Percentiles rank a stretch among this genome's conserved stretches.
Conservation (phyloP, 2,329 filamentous ascomycete species). For the Colletotrichum viniferum region DNA sequence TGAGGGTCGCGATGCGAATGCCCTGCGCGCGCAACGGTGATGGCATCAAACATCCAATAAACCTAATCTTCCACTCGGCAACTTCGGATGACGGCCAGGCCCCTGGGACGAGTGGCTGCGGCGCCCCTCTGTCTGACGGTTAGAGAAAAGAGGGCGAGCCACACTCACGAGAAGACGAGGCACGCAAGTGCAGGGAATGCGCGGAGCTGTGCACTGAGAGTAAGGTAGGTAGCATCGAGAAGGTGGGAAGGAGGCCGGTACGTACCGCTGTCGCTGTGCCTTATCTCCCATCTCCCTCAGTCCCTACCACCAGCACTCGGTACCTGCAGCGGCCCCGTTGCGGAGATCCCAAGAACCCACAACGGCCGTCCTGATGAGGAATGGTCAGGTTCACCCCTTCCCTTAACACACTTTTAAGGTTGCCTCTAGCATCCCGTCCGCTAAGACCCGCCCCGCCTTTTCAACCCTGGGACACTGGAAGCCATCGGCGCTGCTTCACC, state of each 20-base stretch:
- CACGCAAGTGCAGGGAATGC: background rate
- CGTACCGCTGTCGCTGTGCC: background rate
- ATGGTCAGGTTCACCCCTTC: background rate
- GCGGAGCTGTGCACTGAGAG: background rate
- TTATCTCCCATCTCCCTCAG: background rate
- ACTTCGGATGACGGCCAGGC: constrained; percentile 13
- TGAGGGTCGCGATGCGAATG: background rate
- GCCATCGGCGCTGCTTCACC: background rate
- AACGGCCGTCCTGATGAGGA: background rate
- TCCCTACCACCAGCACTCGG: background rate
- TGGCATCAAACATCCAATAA: constrained; percentile 12
- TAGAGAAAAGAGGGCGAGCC: background rate
- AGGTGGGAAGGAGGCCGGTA: background rate
- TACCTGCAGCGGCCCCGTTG: constrained; percentile 12
- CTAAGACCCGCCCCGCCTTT: constrained; percentile 7
- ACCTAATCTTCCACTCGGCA: constrained; percentile 1
- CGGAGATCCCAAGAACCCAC: background rate
- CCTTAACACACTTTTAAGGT: constrained; percentile 15
- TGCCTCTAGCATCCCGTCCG: constrained; percentile 11
- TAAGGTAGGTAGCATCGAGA: background rate
- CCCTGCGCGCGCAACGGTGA: background rate
- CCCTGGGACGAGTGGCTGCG: background rate
- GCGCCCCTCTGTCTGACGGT: background rate
- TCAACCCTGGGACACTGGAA: background rate
- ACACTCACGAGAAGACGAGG: background rate